Evolutionary conservation across 106 monocot genomes (phyloP), one percentile per base, ranked within the genome.

Genomic region (Ottelia alismoides): DNA sequence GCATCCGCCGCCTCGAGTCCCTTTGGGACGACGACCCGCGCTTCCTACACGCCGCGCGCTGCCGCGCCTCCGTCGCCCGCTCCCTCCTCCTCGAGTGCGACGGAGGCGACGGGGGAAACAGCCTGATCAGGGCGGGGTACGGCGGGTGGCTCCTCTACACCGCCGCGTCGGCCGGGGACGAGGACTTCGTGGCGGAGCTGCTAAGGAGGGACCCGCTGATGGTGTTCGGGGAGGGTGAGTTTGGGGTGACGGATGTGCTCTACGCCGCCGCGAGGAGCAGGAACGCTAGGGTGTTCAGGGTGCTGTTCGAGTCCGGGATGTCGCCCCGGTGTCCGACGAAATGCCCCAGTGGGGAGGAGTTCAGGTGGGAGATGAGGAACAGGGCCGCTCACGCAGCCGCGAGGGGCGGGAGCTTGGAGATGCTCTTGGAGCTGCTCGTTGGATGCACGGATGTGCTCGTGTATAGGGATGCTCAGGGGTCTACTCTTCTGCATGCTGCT

Each of bases 151-250:
- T n/a, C n/a, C n/a, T n/a, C n/a, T n/a, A n/a, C n/a, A n/a, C n/a
- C n/a, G n/a, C n/a, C n/a, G n/a, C n/a, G n/a, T n/a, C n/a, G n/a
- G n/a, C n/a, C n/a, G n/a, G n/a, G n/a, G n/a, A n/a, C n/a, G n/a
- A n/a, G n/a, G n/a, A n/a, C n/a, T n/a, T n/a, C n/a, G n/a, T n/a
- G n/a, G n/a, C n/a, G 25, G 57, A 51, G 22, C 44, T 67, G 50
- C 57, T 67, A 57, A 27, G 35, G 31, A 60, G 59, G 20, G 51
- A 58, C 25, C 69, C 69, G 2, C 74, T 89, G 12, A 35, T 96
- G 25, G 96, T 89, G 1, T 96, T 96, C 43, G 96, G 96, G 18
- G 96, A 96, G 60, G 96, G 89, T 7, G 89, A 96, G 51, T 94
- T 88, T 49, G 96, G 96, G 2, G 75, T 96, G 16, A 78, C 96